Conservation (phyloP, 352 stramenopile genomes). For the Peronospora belbahrii region DNA sequence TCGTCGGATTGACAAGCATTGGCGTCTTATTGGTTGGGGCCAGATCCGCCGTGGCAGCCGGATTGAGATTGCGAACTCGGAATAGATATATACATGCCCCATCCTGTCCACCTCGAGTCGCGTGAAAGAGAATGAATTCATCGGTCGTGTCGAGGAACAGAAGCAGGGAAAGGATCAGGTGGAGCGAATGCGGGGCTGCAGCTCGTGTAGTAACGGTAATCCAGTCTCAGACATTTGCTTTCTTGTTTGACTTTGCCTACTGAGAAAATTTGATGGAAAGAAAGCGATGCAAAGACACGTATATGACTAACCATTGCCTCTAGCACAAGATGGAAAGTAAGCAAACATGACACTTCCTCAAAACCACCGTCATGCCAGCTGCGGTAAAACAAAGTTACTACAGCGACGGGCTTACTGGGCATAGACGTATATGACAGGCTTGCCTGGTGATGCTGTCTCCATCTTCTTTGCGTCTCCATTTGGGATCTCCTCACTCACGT, state of each 20-base stretch:
- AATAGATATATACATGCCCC: constrained; percentile 73
- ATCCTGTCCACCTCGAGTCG: constrained; percentile 13
- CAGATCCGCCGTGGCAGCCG: constrained; percentile 96
- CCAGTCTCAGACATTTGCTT: constrained; percentile 26
- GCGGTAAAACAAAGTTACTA: constrained; percentile 9
- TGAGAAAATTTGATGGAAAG: not conserved
- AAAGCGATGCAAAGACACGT: constrained; percentile 9
- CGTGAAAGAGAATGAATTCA: constrained; percentile 17
- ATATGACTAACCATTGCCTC: constrained; percentile 16
- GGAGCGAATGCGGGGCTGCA: constrained; percentile 20
- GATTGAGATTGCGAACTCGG: constrained; percentile 86
- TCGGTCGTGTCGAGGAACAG: constrained; percentile 10
- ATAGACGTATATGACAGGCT: constrained; percentile 73
- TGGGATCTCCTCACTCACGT: constrained; percentile 60
- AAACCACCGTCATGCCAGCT: constrained; percentile 13
- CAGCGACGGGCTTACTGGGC: constrained; percentile 30
- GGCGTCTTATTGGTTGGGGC: constrained; percentile 99
- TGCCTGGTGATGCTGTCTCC: constrained; percentile 72
- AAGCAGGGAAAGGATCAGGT: constrained; percentile 28
- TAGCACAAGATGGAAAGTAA: constrained; percentile 7
- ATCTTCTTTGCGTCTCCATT: constrained; percentile 81
- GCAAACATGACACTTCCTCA: constrained; percentile 1
- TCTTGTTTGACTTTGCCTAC: constrained; percentile 4
- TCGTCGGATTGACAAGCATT: constrained; percentile 99
- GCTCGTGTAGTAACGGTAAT: constrained; percentile 33